These are phyloP conservation scores for Pholiota conissans DNA, from an alignment of 768 basidiomycete genomes.

Conservation along the genomic window DNA sequence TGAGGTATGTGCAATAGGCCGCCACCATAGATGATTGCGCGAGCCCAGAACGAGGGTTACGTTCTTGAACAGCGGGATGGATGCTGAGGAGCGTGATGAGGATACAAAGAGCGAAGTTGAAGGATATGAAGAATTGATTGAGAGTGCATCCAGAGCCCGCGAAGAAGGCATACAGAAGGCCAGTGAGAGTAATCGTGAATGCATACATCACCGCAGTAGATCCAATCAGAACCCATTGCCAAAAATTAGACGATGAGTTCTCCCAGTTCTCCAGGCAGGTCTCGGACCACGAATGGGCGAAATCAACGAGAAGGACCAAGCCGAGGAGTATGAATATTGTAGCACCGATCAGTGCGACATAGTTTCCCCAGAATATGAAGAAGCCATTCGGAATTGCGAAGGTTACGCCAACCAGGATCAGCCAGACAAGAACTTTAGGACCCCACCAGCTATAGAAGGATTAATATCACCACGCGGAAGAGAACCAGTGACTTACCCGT, in stretches of 20 bases:
- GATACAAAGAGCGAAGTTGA: conserved; percentile 83
- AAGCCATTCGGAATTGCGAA: conserved; percentile 97
- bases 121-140: conserved; percentile 96
- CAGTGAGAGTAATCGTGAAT: conserved; percentile 81
- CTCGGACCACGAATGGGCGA: conserved; percentile 98
- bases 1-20: conserved; percentile 94
- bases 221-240: conserved; percentile 95
- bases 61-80: conserved; percentile 84
- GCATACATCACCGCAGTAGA: conserved; percentile 91
- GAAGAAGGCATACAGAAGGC: conserved; percentile 90
- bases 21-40: conserved; percentile 98
- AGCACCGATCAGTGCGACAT: conserved; percentile 87
- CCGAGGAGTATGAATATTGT: conserved; percentile 96
- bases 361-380: conserved; percentile 99
- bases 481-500: conserved; percentile 69
- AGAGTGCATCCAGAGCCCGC: conserved; percentile 82
- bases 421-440: conserved; percentile 89
- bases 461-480: conserved; percentile 6
- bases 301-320: conserved; percentile 95
- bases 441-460: conserved; percentile 86
- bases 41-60: conserved; percentile 92
- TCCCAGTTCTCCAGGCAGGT: conserved; percentile 97
- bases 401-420: conserved; percentile 74
- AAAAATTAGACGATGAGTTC: conserved; percentile 76
- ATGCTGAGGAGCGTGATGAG: conserved; percentile 81